These are phyloP conservation scores for Scleromitrula shiraiana DNA, from an alignment of 2,329 filamentous ascomycete species.

Conservation along the genomic window DNA sequence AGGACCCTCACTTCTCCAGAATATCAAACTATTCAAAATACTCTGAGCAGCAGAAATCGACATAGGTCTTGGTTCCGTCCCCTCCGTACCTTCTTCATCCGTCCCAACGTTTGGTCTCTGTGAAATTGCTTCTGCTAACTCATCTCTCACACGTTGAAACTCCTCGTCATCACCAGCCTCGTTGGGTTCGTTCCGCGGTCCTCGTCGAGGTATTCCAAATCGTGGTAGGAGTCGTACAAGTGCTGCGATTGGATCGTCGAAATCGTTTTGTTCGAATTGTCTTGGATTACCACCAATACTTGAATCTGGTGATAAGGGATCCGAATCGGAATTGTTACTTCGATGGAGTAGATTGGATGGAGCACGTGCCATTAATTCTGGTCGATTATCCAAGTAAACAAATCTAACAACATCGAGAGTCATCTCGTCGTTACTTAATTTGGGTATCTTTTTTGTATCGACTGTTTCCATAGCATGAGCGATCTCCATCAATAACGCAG, in stretches of 20 bases:
- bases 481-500: slow-evolving; percentile 54
- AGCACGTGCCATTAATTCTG: slow-evolving; percentile 26
- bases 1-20: slow-evolving; percentile 14
- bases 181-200: neutral
- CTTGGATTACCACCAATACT: slow-evolving; percentile 26
- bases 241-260: slow-evolving; percentile 24
- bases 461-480: slow-evolving; percentile 37
- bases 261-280: slow-evolving; percentile 15
- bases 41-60: slow-evolving; percentile 13
- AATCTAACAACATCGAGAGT: slow-evolving; percentile 28
- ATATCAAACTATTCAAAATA: slow-evolving; percentile 15
- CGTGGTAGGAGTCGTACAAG: slow-evolving; percentile 19
- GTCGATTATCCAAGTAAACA: slow-evolving; percentile 29
- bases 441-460: slow-evolving; percentile 11
- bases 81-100: slow-evolving; percentile 9
- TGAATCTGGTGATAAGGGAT: slow-evolving; percentile 28
- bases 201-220: neutral
- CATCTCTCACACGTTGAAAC: slow-evolving; percentile 1
- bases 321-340: slow-evolving; percentile 29
- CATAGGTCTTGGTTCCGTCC: slow-evolving; percentile 1
- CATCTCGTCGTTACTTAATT: slow-evolving; percentile 20
- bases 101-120: neutral
- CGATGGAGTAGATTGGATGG: slow-evolving; percentile 25
- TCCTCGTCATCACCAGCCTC: slow-evolving; percentile 7
- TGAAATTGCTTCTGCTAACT: neutral